A percentile compares a stretch with the other conserved stretches of the same genome.
Conservation (phyloP, 768 basidiomycete genomes). For the Pisolithus sp. region DNA sequence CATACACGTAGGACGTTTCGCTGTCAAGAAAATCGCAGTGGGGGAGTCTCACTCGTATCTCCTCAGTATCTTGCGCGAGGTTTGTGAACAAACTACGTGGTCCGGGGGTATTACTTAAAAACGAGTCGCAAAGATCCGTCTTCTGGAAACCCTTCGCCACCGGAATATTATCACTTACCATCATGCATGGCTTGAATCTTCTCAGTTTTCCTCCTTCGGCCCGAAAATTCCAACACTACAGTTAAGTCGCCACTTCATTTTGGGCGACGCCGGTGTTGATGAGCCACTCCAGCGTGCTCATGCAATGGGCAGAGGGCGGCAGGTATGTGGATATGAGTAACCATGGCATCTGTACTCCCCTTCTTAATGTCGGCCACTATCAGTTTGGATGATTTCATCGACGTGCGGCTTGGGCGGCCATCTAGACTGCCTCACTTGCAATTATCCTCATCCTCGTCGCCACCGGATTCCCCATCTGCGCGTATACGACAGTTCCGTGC, state of each 20-base stretch:
- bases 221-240: conserved; percentile 84
- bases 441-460: conserved; percentile 18
- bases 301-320: conserved; percentile 93
- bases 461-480: conserved; percentile 52
- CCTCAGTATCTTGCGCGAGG: conserved; percentile 75
- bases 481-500: conserved; percentile 73
- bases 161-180: conserved; percentile 95
- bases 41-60: conserved; percentile 86
- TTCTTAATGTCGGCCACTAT: neutral
- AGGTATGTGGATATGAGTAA: conserved; percentile 33
- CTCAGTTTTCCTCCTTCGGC: conserved; percentile 83
- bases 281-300: conserved; percentile 52
- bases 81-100: conserved; percentile 16
- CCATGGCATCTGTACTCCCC: neutral
- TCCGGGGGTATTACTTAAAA: neutral
- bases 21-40: conserved; percentile 95
- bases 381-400: conserved; percentile 81
- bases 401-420: conserved; percentile 63
- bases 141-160: conserved; percentile 82
- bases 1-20: conserved; percentile 60
- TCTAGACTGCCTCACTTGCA: conserved; percentile 39
- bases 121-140: conserved; percentile 49
- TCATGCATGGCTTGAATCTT: conserved; percentile 87
- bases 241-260: conserved; percentile 36
- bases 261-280: neutral